Percentiles rank a stretch among this genome's conserved stretches.
phyloP scores from a whole-genome alignment of 768 basidiomycete species.

The Russula virescens region DNA sequence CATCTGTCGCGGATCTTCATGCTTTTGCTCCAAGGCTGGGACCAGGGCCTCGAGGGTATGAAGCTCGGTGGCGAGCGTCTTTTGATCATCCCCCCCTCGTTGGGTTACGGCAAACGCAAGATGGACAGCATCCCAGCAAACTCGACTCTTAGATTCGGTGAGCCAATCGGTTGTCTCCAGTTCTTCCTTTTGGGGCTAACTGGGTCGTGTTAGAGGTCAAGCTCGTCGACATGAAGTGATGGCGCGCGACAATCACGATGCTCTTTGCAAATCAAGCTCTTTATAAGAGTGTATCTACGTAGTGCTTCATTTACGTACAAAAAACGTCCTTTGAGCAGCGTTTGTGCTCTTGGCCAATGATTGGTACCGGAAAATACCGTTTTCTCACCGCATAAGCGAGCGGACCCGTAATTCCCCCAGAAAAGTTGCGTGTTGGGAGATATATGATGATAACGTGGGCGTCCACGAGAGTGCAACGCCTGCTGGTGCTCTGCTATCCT shows the following conservation, averaged over 20 bases:
- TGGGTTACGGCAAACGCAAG: slow-evolving; percentile 69
- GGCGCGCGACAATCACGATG: slow-evolving; percentile 12
- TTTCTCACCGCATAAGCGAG: slow-evolving; percentile 4
- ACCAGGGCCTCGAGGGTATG: slow-evolving; percentile 89
- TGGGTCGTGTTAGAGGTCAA: slow-evolving; percentile 53
- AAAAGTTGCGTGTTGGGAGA: not conserved
- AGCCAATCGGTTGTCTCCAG: slow-evolving; percentile 27
- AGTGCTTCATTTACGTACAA: slow-evolving; percentile 19
- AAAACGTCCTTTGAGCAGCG: slow-evolving; percentile 23
- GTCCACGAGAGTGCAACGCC: not conserved
- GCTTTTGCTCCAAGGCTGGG: slow-evolving; percentile 59
- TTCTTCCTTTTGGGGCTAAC: slow-evolving; percentile 8
- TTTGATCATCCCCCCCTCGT: slow-evolving; percentile 63
- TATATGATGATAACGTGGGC: not conserved
- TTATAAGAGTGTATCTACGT: slow-evolving; percentile 1
- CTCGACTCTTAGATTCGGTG: slow-evolving; percentile 79
- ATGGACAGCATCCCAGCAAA: slow-evolving; percentile 64
- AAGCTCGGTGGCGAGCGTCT: slow-evolving; percentile 83
- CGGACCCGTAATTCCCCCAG: not conserved
- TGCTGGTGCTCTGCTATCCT: not conserved
- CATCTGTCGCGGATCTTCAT: slow-evolving; percentile 4
- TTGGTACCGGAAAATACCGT: slow-evolving; percentile 6
- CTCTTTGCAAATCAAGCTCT: not conserved
- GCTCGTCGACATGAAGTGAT: slow-evolving; percentile 59
- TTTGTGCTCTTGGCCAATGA: not conserved